A percentile compares a stretch with the other conserved stretches of the same genome.
Conservation (phyloP, 2,329 filamentous ascomycete species). For the Botrytis cinerea region DNA sequence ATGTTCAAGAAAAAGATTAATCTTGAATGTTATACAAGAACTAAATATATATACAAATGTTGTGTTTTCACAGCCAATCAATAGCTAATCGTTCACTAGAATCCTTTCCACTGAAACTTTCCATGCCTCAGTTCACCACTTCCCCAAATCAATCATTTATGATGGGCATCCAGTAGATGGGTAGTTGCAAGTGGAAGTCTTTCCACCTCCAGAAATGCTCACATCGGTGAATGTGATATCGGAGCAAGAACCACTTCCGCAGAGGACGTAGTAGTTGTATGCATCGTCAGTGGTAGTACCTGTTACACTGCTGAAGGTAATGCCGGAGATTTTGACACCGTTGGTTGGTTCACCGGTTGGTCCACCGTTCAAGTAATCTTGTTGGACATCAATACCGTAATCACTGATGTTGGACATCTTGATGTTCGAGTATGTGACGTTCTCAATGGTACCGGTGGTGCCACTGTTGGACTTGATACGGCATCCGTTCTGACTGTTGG, state of each 20-base stretch:
- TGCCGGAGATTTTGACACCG: conserved; percentile 53
- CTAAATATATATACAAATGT: not conserved
- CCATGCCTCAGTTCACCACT: not conserved
- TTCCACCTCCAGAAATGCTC: not conserved
- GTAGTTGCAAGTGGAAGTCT: not conserved
- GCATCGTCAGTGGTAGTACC: conserved; percentile 45
- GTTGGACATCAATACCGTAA: conserved; percentile 55
- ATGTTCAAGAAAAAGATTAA: not conserved
- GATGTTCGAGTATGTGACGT: conserved; percentile 56
- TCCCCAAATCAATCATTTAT: not conserved
- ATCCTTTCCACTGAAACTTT: not conserved
- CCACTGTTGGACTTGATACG: conserved; percentile 44
- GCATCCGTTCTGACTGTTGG: conserved; percentile 54
- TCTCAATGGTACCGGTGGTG: conserved; percentile 46
- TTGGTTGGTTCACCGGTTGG: conserved; percentile 34
- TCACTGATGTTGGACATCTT: conserved; percentile 49
- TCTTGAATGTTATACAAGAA: conserved; percentile 4
- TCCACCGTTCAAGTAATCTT: conserved; percentile 50
- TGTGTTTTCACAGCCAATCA: not conserved
- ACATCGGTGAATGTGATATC: conserved; percentile 17
- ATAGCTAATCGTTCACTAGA: not conserved
- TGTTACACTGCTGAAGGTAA: conserved; percentile 49
- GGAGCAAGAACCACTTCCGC: conserved; percentile 52
- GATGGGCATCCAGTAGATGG: conserved; percentile 14
- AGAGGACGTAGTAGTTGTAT: conserved; percentile 53